Conservation (phyloP, 1,284 basidiomycete species). For the Trichosporon sp. region DNA sequence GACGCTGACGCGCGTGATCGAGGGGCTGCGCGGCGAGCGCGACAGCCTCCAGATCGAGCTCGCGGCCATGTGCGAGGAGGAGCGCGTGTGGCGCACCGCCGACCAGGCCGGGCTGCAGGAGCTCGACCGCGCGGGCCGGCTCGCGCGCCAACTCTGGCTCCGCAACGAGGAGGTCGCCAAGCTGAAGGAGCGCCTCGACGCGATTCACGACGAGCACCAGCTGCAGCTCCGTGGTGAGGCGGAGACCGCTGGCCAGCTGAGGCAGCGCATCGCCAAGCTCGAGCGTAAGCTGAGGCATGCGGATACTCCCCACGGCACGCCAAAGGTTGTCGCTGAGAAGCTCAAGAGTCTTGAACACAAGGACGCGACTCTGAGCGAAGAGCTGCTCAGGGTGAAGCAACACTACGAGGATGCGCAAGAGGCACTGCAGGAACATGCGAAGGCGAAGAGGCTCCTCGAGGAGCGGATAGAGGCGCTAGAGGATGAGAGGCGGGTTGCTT, state of each 20-base stretch:
- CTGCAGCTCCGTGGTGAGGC: slow-evolving; percentile 22
- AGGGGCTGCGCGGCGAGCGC: slow-evolving; percentile 13
- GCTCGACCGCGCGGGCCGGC: slow-evolving; percentile 25
- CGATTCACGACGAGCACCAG: slow-evolving; percentile 10
- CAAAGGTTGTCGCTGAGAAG: neutral
- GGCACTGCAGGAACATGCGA: neutral
- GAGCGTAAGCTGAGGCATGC: slow-evolving; percentile 8
- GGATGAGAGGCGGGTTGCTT: neutral
- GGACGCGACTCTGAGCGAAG: neutral
- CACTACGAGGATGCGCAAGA: neutral
- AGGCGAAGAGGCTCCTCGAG: neutral
- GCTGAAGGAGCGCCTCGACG: slow-evolving; percentile 14
- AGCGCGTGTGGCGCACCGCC: slow-evolving; percentile 10
- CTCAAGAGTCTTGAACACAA: neutral
- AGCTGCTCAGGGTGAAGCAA: neutral
- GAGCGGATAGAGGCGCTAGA: neutral
- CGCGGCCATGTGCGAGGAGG: slow-evolving; percentile 12
- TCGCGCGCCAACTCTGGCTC: slow-evolving; percentile 27
- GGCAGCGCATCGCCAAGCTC: slow-evolving; percentile 22
- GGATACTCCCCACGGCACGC: neutral
- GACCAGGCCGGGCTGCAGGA: slow-evolving; percentile 7
- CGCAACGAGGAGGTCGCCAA: slow-evolving; percentile 18
- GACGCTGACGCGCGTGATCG: slow-evolving; percentile 10
- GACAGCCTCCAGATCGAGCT: slow-evolving; percentile 22
- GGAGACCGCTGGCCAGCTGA: slow-evolving; percentile 22